A percentile compares a stretch with the other conserved stretches of the same genome.
Evolutionary conservation across 163 green algal genomes (phyloP).

Genomic region (Coccomyxa subellipsoidea): DNA sequence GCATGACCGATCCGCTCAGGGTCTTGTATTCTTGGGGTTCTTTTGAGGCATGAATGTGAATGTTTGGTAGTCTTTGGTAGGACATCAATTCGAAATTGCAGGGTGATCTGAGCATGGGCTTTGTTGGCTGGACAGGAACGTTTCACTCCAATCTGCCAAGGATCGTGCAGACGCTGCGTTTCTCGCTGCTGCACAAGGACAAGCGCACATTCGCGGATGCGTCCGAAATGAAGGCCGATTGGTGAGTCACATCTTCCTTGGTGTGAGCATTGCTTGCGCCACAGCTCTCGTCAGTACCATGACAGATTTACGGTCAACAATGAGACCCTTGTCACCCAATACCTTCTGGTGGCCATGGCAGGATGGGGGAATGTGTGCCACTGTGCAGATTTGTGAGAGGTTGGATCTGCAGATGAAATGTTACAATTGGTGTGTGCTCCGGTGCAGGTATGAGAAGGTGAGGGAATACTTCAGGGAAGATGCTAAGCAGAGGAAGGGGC

Average conservation of each 20-base stretch:
- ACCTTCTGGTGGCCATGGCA: not conserved
- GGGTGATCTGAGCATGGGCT: not conserved
- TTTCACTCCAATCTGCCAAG: constrained; percentile 2
- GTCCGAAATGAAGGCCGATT: not conserved
- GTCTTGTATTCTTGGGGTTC: no score
- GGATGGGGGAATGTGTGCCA: not conserved
- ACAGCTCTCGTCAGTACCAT: no score
- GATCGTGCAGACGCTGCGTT: not conserved
- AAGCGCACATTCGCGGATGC: not conserved
- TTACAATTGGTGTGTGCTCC: not conserved
- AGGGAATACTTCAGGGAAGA: not conserved
- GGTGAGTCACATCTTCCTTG: not conserved
- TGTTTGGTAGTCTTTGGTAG: not conserved
- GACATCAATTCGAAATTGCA: not conserved
- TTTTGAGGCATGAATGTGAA: not conserved
- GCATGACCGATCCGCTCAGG: no score
- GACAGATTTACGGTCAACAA: no score
- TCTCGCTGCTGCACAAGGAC: constrained; percentile 5
- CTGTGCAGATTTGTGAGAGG: not conserved
- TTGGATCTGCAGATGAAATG: not conserved
- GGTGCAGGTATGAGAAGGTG: not conserved
- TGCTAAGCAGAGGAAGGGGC: not conserved
- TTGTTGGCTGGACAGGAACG: not conserved
- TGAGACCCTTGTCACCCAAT: not conserved
- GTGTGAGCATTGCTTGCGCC: not conserved